Conservation (phyloP, 805 yeast species). For the Tetrapisispora arboricola region DNA sequence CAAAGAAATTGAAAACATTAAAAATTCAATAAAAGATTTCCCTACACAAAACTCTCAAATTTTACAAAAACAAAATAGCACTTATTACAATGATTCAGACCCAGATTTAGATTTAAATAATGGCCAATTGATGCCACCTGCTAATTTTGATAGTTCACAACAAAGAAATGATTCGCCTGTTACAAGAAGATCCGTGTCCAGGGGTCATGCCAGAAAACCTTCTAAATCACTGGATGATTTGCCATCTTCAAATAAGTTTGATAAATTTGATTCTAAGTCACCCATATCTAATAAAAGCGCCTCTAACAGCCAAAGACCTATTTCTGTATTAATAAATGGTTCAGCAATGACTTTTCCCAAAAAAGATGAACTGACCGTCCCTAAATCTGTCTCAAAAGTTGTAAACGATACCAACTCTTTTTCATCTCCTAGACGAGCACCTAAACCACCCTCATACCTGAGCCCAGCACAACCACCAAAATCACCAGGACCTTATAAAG, state of each 20-base stretch:
- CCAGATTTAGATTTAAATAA: not conserved
- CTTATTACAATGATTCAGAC: not conserved
- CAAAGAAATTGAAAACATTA: slow-evolving; percentile 71
- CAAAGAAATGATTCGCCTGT: not conserved
- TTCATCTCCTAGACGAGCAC: slow-evolving; percentile 62
- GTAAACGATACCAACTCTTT: slow-evolving; percentile 23
- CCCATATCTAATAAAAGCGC: not conserved
- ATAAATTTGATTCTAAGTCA: not conserved
- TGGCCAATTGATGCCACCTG: slow-evolving; percentile 27
- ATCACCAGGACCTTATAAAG: slow-evolving; percentile 3
- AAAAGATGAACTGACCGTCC: not conserved
- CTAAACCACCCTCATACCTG: slow-evolving; percentile 48
- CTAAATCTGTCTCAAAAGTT: slow-evolving; percentile 2
- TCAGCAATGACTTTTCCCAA: not conserved
- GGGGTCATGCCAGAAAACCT: slow-evolving; percentile 12
- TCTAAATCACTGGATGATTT: slow-evolving; percentile 12
- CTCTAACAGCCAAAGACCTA: slow-evolving; percentile 6
- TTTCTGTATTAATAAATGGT: slow-evolving; percentile 6
- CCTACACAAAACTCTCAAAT: not conserved
- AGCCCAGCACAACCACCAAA: slow-evolving; percentile 31
- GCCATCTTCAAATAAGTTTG: not conserved
- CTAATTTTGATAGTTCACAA: not conserved
- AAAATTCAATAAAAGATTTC: slow-evolving; percentile 8
- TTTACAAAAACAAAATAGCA: not conserved
- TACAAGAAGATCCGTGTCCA: not conserved